Conservation (phyloP, 2,329 filamentous ascomycete genomes). For the Colletotrichum ledebouriae region DNA sequence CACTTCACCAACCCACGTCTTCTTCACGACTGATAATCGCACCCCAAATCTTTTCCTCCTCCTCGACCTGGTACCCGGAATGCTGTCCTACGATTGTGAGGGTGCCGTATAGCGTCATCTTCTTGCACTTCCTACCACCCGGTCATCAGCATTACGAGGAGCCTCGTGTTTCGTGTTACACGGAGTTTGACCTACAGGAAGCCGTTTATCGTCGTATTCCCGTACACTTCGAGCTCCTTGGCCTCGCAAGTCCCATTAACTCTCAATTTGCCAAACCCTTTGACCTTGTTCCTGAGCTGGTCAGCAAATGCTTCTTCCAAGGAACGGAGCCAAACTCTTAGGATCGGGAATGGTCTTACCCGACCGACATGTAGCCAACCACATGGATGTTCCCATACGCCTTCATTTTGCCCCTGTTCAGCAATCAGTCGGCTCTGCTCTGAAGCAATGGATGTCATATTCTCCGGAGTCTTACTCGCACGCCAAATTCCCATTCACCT, state of each 20-base stretch:
- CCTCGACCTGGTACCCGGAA: conserved; percentile 59
- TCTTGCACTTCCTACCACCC: conserved; percentile 55
- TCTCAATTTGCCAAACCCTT: conserved; percentile 61
- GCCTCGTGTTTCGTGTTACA: not conserved
- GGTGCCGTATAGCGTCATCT: conserved; percentile 60
- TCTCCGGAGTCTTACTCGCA: conserved; percentile 55
- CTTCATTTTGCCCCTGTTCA: conserved; percentile 57
- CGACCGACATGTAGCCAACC: conserved; percentile 55
- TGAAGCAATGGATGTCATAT: not conserved
- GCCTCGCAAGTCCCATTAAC: conserved; percentile 59
- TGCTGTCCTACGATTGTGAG: conserved; percentile 60
- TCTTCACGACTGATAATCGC: conserved; percentile 57
- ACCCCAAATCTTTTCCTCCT: conserved; percentile 58
- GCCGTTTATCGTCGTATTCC: conserved; percentile 60
- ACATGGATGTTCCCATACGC: conserved; percentile 62
- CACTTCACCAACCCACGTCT: conserved; percentile 56
- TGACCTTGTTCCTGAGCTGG: conserved; percentile 57
- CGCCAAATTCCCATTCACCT: conserved; percentile 57
- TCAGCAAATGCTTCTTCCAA: conserved; percentile 1
- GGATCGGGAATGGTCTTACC: conserved; percentile 47
- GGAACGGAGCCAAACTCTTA: not conserved
- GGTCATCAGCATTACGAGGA: conserved; percentile 19
- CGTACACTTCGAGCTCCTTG: conserved; percentile 61
- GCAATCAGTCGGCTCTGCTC: not conserved
- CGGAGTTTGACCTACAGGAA: conserved; percentile 54